Evolutionary conservation across 257 asterid genomes (phyloP).

Genomic region (Solanum virginianum): DNA sequence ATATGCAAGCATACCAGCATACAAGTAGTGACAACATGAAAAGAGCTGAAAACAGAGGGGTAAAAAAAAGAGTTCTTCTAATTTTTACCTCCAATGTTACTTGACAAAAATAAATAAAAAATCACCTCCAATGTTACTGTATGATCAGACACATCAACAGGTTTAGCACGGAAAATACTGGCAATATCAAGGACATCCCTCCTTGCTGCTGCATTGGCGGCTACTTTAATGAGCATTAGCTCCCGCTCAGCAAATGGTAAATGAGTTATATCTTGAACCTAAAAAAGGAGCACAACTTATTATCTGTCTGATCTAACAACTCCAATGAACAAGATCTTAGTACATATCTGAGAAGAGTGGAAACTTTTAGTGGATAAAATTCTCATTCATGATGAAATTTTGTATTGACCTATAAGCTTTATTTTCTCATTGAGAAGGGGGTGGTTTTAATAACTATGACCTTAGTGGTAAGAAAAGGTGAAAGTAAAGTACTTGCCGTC

Average conservation of each 20-base stretch:
- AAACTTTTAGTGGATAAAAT: neutral
- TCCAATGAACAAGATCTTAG: neutral
- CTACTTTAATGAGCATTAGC: slow-evolving; percentile 77
- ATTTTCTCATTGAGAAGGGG: neutral
- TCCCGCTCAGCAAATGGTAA: slow-evolving; percentile 90
- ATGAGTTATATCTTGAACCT: slow-evolving; percentile 74
- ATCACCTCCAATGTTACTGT: slow-evolving; percentile 73
- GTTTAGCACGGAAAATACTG: slow-evolving; percentile 76
- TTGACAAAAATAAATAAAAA: neutral
- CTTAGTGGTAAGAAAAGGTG: neutral
- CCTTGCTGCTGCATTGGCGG: slow-evolving; percentile 69
- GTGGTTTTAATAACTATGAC: neutral
- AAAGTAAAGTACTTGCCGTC: neutral
- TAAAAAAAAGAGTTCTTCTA: neutral
- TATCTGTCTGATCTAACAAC: neutral
- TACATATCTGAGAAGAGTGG: neutral
- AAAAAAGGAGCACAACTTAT: slow-evolving; percentile 2
- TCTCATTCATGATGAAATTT: neutral
- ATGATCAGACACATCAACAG: slow-evolving; percentile 90
- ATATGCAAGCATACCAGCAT: neutral
- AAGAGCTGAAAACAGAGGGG: neutral
- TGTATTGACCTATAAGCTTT: neutral
- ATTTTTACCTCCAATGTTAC: slow-evolving; percentile 44
- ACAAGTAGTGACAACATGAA: neutral
- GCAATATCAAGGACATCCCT: slow-evolving; percentile 90